Evolutionary conservation across 768 basidiomycete species (phyloP).

Genomic region (Leccinum variicolor): DNA sequence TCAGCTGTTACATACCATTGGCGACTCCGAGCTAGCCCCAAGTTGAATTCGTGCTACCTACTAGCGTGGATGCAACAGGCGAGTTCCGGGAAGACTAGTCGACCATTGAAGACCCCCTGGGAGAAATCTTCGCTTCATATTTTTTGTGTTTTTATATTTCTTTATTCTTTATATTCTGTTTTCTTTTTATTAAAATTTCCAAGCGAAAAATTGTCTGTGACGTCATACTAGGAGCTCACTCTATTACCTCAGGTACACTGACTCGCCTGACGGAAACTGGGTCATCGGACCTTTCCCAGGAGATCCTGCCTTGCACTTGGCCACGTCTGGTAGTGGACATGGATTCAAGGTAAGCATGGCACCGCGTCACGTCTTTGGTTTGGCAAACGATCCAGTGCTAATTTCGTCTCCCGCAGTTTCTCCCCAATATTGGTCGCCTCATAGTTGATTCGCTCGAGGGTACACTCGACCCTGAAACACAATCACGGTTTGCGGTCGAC

Average conservation of each 20-base stretch:
- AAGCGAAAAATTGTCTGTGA: not conserved
- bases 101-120: conserved; percentile 9
- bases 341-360: conserved; percentile 65
- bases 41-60: not conserved
- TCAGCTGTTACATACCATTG: not conserved
- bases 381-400: not conserved
- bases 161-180: not conserved
- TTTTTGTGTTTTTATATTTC: conserved; percentile 4
- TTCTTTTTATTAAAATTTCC: not conserved
- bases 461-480: conserved; percentile 49
- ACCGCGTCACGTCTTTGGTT: not conserved
- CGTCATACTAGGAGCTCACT: not conserved
- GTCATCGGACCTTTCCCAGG: conserved; percentile 72
- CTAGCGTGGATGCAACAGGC: not conserved
- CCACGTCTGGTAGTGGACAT: conserved; percentile 87
- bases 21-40: not conserved
- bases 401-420: conserved; percentile 51
- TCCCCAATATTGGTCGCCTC: conserved; percentile 78
- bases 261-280: conserved; percentile 86
- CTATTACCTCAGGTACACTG: conserved; percentile 67
- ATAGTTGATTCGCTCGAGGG: conserved; percentile 72
- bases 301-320: conserved; percentile 63
- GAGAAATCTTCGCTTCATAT: not conserved
- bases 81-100: not conserved
- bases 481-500: conserved; percentile 60